Base-by-base conservation (phyloP, 805 yeast species). In the Hanseniaspora lindneri region DNA sequence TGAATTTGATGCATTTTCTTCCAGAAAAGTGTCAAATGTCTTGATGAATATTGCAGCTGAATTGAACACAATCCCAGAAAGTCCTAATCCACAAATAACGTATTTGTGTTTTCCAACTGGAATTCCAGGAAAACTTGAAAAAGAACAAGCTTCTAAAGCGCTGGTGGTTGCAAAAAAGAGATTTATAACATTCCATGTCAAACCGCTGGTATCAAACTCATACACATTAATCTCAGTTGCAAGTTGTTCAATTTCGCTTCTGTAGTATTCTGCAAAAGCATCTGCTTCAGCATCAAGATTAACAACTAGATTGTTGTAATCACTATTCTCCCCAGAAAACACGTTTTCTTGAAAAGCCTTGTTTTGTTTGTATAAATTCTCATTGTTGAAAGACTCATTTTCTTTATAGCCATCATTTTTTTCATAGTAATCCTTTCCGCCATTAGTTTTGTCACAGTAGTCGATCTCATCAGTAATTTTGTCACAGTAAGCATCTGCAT, bases 101-200 rank as follows among this genome's bases (percentile, higher is more conserved):
- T 23, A 16, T 28, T 43, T 43, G 21, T 43, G 35, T 21, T 9
- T 16, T 16, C 7, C 6, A 21, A 24, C 4, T 2, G n/a, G 25
- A 21, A 16, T 14, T 1, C 13, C 27, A 9, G 43, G 25, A 9
- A n/a, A 7, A 27, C 11, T 27, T 30, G 32, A 39, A n/a, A 32
- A 28, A 2, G 30, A 20, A 19, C 49, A 46, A 3, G 35, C 39
- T 39, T 46, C 49, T 10, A 39, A 11, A 24, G 34, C 49, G 24
- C 33, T 30, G 3, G 49, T 39, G 14, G 39, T 40, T 6, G 43
- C 24, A 21, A 46, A 46, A n/a, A 46, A 46, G 23, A 46, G 28
- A 36, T 46, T 46, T 5, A 41, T 29, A 25, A 39, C 17, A 30
- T 46, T 40, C 49, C 49, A 46, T 6, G 39, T 33, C 11, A 46